Percentiles rank a stretch among this genome's conserved stretches.
phyloP scores from a whole-genome alignment of 805 yeast species.

The Kregervanrija delftensis region DNA sequence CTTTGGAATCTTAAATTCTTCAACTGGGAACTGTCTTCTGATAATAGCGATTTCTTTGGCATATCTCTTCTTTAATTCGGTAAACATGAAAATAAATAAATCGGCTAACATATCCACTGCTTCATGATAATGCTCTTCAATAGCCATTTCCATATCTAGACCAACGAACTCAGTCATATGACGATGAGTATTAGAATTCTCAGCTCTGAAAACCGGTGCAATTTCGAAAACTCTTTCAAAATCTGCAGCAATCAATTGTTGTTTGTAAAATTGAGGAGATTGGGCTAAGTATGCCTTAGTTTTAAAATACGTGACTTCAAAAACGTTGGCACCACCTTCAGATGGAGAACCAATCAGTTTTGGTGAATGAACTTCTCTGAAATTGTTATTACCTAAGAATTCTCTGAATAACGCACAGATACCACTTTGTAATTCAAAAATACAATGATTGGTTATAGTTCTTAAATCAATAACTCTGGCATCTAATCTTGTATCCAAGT shows the following conservation, averaged over 20 bases:
- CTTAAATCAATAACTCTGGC: slow-evolving; percentile 93
- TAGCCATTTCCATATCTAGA: slow-evolving; percentile 94
- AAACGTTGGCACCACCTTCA: slow-evolving; percentile 97
- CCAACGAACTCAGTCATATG: slow-evolving; percentile 99
- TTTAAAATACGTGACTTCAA: slow-evolving; percentile 89
- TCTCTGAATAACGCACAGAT: slow-evolving; percentile 86
- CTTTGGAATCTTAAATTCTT: slow-evolving; percentile 90
- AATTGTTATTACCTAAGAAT: slow-evolving; percentile 58
- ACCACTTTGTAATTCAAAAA: slow-evolving; percentile 88
- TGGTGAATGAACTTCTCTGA: slow-evolving; percentile 94
- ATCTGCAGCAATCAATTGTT: slow-evolving; percentile 96
- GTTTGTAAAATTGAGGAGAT: slow-evolving; percentile 97
- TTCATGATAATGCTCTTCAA: slow-evolving; percentile 97
- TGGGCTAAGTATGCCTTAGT: slow-evolving; percentile 92
- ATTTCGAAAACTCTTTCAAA: slow-evolving; percentile 94
- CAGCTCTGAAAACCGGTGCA: slow-evolving; percentile 98
- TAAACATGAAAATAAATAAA: slow-evolving; percentile 82
- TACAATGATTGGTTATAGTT: slow-evolving; percentile 96
- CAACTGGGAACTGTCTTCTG: slow-evolving; percentile 94
- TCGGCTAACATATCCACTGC: slow-evolving; percentile 50
- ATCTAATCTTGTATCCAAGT: slow-evolving; percentile 93
- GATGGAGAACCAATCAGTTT: slow-evolving; percentile 92
- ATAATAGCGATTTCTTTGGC: slow-evolving; percentile 81
- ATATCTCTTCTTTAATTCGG: slow-evolving; percentile 73
- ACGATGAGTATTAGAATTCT: slow-evolving; percentile 97